These are phyloP conservation scores for Chaetomiaceae sp. DNA, from an alignment of 2,329 filamentous ascomycete genomes.

Conservation along the genomic window DNA sequence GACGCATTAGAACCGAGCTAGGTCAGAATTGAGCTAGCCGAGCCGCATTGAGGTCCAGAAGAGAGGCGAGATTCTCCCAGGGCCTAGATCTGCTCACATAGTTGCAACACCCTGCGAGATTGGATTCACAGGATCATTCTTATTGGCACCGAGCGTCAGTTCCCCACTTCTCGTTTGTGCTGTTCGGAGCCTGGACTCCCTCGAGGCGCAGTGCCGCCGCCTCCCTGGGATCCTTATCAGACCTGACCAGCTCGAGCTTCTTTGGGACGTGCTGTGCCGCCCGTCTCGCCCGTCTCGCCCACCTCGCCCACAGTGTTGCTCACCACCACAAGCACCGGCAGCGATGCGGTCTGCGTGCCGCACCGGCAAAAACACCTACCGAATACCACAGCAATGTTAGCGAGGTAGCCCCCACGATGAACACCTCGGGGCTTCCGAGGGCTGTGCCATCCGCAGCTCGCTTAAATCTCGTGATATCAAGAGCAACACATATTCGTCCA, in stretches of 20 bases:
- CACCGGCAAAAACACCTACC: too few species aligned
- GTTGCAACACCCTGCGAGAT: not conserved
- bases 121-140: slow-evolving; percentile 3
- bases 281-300: too few species aligned
- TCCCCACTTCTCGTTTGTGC: not conserved
- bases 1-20: too few species aligned
- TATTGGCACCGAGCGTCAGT: not conserved
- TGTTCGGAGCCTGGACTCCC: not conserved
- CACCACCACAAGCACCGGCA: not conserved
- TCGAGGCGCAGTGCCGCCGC: not conserved
- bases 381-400: too few species aligned
- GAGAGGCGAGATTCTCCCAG: not conserved
- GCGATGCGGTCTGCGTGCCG: too few species aligned
- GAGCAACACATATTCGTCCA: not conserved
- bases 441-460: too few species aligned
- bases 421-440: too few species aligned
- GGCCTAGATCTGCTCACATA: slow-evolving; percentile 7
- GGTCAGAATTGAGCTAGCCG: too few species aligned
- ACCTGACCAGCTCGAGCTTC: not conserved
- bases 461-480: not conserved
- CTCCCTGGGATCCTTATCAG: not conserved
- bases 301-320: not conserved
- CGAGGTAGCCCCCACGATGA: too few species aligned
- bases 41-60: too few species aligned
- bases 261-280: too few species aligned